A percentile compares a stretch with the other conserved stretches of the same genome.
These are phyloP conservation scores for Neurospora sp. DNA, from an alignment of 495 filamentous ascomycete genomes.

Conservation along the genomic window DNA sequence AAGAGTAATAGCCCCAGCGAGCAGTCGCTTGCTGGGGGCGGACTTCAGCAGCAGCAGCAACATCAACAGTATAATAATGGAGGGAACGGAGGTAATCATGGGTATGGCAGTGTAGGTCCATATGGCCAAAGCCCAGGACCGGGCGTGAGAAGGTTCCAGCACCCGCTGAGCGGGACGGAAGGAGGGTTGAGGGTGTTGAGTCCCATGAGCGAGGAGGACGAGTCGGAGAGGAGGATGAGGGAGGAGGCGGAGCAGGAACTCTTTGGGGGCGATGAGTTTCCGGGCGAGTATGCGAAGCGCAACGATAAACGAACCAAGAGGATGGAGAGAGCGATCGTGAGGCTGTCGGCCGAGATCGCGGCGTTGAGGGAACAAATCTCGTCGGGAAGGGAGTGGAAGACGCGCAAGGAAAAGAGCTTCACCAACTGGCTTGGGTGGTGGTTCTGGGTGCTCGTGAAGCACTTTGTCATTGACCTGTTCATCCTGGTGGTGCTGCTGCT, in stretches of 20 bases:
- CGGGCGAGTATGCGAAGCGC: constrained; percentile 29
- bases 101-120: constrained; percentile 2
- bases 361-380: constrained; percentile 91
- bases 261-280: constrained; percentile 32
- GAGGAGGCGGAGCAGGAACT: constrained; percentile 32
- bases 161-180: constrained; percentile 37
- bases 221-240: constrained; percentile 42
- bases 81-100: constrained; percentile 3
- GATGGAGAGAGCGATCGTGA: constrained; percentile 79
- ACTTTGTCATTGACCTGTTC: constrained; percentile 60
- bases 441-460: constrained; percentile 60
- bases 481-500: constrained; percentile 61
- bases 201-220: constrained; percentile 73
- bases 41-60: not conserved
- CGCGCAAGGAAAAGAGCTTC: constrained; percentile 44
- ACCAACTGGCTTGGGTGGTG: constrained; percentile 64
- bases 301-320: constrained; percentile 63
- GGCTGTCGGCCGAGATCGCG: constrained; percentile 85
- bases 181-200: constrained; percentile 59
- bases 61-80: not conserved
- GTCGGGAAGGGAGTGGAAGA: constrained; percentile 45
- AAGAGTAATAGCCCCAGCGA: constrained; percentile 68
- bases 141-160: constrained; percentile 32
- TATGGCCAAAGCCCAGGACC: constrained; percentile 1
- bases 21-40: constrained; percentile 14